Conservation (phyloP, 2,329 filamentous ascomycete species). For the Pezizomycotina sp. region DNA sequence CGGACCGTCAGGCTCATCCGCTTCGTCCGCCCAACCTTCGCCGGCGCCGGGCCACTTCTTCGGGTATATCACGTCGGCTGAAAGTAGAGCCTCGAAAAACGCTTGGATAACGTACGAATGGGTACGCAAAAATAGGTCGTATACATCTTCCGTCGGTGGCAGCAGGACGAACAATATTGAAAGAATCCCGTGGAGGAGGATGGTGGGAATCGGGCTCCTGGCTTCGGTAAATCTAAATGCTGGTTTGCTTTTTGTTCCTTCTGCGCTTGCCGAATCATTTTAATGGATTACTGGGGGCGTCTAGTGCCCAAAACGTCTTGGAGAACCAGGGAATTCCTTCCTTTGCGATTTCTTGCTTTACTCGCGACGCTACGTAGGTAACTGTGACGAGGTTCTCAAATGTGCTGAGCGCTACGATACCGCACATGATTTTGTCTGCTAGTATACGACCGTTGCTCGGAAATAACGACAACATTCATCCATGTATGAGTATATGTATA, state of each 20-base stretch:
- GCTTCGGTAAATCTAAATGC: conserved; percentile 12
- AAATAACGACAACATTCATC: neutral
- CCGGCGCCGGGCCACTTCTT: conserved; percentile 11
- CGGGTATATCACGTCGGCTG: conserved; percentile 27
- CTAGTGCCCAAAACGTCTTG: conserved; percentile 34
- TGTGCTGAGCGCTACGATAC: conserved; percentile 38
- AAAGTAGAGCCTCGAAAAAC: conserved; percentile 27
- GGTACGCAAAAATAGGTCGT: conserved; percentile 27
- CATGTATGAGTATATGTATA: neutral
- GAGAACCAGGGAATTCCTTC: conserved; percentile 39
- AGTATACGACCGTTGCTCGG: neutral
- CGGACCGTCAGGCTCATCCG: conserved; percentile 2
- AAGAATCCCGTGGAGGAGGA: conserved; percentile 30
- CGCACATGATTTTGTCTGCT: conserved; percentile 28
- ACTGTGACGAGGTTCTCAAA: conserved; percentile 42
- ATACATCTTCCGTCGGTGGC: conserved; percentile 21
- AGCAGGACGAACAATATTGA: conserved; percentile 28
- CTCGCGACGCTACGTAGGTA: conserved; percentile 40
- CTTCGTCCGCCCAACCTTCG: conserved; percentile 3
- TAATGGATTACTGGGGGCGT: conserved; percentile 19
- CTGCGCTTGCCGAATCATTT: conserved; percentile 25
- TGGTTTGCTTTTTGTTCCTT: conserved; percentile 21
- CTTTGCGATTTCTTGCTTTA: conserved; percentile 46
- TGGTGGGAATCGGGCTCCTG: conserved; percentile 29
- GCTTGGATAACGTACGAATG: conserved; percentile 32